Evolutionary conservation across 108 stramenopile species (phyloP).

Genomic region (Cyclostephanos tholiformis): DNA sequence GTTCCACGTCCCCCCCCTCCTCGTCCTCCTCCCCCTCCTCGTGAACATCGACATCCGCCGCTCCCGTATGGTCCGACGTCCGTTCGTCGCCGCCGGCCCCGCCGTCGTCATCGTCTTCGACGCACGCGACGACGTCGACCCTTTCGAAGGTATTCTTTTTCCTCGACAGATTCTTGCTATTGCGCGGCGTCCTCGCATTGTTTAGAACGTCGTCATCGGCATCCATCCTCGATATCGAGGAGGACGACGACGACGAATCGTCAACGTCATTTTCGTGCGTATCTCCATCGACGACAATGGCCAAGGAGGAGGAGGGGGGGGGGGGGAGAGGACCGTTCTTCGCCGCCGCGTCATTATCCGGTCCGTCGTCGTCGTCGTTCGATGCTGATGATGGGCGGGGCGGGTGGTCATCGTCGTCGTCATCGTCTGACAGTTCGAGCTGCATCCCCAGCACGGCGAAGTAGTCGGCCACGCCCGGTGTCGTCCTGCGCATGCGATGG

Average conservation of each 20-base stretch:
- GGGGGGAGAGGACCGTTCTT: too few relatives aligned
- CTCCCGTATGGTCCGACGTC: neutral
- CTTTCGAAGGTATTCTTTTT: neutral
- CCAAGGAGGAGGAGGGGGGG: neutral
- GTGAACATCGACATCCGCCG: slow-evolving; percentile 21
- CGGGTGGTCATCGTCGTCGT: slow-evolving; percentile 6
- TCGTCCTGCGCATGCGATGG: slow-evolving; percentile 5
- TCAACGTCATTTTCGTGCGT: neutral
- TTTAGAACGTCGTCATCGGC: neutral
- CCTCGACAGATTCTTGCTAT: slow-evolving; percentile 12
- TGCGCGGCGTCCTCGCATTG: slow-evolving; percentile 19
- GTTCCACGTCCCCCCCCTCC: neutral
- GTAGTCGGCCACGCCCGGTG: slow-evolving; percentile 79
- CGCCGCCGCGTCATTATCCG: neutral
- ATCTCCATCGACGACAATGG: neutral
- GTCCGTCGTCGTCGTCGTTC: neutral
- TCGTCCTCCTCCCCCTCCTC: slow-evolving; percentile 43
- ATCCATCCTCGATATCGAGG: neutral
- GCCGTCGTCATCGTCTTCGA: neutral
- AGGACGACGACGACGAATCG: neutral
- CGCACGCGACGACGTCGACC: too few relatives aligned
- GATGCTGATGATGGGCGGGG: neutral
- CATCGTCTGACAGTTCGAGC: neutral
- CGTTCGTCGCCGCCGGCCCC: slow-evolving; percentile 1
- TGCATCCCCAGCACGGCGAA: slow-evolving; percentile 82